Evolutionary conservation across 2,329 filamentous ascomycete genomes (phyloP).

Genomic region (Beauveria australis): DNA sequence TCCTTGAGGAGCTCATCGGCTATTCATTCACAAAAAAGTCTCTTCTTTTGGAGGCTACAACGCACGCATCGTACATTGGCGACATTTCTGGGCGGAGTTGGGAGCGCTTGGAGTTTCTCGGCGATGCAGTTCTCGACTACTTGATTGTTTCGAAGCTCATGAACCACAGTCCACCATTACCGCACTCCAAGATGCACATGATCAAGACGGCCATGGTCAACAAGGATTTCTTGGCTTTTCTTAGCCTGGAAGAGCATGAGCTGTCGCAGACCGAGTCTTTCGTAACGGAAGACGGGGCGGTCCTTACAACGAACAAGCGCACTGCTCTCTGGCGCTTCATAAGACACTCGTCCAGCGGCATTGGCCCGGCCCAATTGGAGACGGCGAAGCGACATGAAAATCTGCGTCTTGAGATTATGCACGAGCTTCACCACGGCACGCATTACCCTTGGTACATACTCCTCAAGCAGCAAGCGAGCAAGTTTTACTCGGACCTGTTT

Average conservation of each 20-base stretch:
- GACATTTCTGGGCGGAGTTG: slow-evolving; percentile 33
- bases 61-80: slow-evolving; percentile 57
- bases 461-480: slow-evolving; percentile 55
- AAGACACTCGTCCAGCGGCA: slow-evolving; percentile 43
- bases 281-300: slow-evolving; percentile 9
- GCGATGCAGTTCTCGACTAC: slow-evolving; percentile 76
- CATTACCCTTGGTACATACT: slow-evolving; percentile 74
- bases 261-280: slow-evolving; percentile 16
- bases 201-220: slow-evolving; percentile 73
- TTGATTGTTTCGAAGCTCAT: slow-evolving; percentile 61
- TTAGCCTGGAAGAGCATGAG: slow-evolving; percentile 51
- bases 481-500: slow-evolving; percentile 77
- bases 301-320: slow-evolving; percentile 15
- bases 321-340: slow-evolving; percentile 62
- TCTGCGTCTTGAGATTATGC: slow-evolving; percentile 40
- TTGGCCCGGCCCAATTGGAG: slow-evolving; percentile 38
- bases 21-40: slow-evolving; percentile 62
- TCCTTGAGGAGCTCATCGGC: slow-evolving; percentile 58
- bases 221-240: slow-evolving; percentile 68
- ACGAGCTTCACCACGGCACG: slow-evolving; percentile 38
- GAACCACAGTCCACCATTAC: slow-evolving; percentile 30
- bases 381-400: slow-evolving; percentile 37
- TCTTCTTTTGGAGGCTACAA: slow-evolving; percentile 71
- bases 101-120: slow-evolving; percentile 80
- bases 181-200: slow-evolving; percentile 60